Percentiles rank a stretch among this genome's conserved stretches.
Conservation (phyloP, 495 filamentous ascomycete genomes). For the Pseudoneurospora amorphoporcata region DNA sequence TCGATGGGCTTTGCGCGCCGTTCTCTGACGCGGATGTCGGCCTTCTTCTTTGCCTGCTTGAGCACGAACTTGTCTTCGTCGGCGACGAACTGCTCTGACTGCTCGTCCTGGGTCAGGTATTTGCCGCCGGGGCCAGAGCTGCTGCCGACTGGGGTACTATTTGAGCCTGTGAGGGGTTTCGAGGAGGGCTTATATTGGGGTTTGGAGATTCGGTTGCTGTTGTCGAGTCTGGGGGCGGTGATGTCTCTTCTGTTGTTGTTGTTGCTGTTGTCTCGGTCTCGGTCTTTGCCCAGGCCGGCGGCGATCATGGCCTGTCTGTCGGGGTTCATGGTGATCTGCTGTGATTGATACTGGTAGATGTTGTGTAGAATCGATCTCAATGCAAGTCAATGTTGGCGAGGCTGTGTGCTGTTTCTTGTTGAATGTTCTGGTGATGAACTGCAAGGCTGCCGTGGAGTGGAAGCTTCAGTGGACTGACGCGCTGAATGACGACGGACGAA, state of each 20-base stretch:
- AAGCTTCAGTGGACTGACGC: neutral
- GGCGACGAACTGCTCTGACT: slow-evolving; percentile 74
- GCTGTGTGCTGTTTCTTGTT: neutral
- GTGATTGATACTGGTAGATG: neutral
- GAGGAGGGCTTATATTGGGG: slow-evolving; percentile 18
- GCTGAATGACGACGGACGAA: neutral
- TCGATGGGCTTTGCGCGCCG: slow-evolving; percentile 88
- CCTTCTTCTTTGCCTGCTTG: slow-evolving; percentile 96
- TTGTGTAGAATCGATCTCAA: neutral
- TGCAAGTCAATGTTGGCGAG: slow-evolving; percentile 1
- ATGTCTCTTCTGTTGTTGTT: slow-evolving; percentile 26
- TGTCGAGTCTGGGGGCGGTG: slow-evolving; percentile 35
- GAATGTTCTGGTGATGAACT: neutral
- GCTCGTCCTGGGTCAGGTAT: slow-evolving; percentile 52
- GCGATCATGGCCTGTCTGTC: slow-evolving; percentile 39
- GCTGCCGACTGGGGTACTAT: neutral
- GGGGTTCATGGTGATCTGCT: slow-evolving; percentile 28
- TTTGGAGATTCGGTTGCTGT: slow-evolving; percentile 36
- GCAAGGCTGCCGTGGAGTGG: neutral
- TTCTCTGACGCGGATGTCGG: slow-evolving; percentile 90
- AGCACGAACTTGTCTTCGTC: slow-evolving; percentile 95
- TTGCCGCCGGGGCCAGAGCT: slow-evolving; percentile 10
- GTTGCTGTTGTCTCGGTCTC: neutral
- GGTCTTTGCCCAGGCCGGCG: slow-evolving; percentile 21
- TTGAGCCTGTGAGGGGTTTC: slow-evolving; percentile 3